Percentiles rank a stretch among this genome's conserved stretches.
Conservation (phyloP, 1,139 yeast genomes). For the Magnusiomyces paraingens region DNA sequence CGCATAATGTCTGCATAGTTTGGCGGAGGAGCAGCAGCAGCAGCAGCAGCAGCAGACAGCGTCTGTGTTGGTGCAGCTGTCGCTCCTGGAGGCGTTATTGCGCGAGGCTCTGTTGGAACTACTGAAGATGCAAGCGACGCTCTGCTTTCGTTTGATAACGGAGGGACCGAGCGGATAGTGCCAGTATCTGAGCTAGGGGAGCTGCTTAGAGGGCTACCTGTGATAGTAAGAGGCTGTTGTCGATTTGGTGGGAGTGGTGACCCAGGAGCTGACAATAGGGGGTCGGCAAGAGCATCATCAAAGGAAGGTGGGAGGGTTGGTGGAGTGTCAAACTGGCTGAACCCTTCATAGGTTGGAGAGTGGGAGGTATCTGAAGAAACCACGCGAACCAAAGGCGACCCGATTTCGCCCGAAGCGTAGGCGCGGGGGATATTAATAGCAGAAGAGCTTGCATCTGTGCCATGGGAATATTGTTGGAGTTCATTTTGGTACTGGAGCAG, state of each 20-base stretch:
- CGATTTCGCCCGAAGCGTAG: background rate
- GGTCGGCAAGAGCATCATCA: background rate
- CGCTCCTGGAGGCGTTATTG: no score
- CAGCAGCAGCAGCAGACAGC: background rate
- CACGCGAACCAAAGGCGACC: conserved; percentile 11
- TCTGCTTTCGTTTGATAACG: background rate
- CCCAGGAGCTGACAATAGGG: background rate
- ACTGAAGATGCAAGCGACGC: background rate
- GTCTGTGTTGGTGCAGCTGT: background rate
- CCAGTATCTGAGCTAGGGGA: background rate
- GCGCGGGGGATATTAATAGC: background rate
- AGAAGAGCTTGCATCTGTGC: background rate
- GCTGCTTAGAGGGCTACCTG: background rate
- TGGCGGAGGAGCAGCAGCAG: background rate
- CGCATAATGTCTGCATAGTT: background rate
- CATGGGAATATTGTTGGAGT: background rate
- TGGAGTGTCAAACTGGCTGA: background rate
- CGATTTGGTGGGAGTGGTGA: background rate
- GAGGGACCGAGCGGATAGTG: background rate
- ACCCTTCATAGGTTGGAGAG: conserved; percentile 2
- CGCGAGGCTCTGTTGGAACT: background rate
- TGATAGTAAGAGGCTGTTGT: background rate
- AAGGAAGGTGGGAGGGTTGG: background rate
- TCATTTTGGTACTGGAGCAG: background rate
- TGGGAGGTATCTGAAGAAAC: conserved; percentile 6